Base-by-base conservation (phyloP, 1,139 yeast genomes). In the Ogataea hybrid region DNA sequence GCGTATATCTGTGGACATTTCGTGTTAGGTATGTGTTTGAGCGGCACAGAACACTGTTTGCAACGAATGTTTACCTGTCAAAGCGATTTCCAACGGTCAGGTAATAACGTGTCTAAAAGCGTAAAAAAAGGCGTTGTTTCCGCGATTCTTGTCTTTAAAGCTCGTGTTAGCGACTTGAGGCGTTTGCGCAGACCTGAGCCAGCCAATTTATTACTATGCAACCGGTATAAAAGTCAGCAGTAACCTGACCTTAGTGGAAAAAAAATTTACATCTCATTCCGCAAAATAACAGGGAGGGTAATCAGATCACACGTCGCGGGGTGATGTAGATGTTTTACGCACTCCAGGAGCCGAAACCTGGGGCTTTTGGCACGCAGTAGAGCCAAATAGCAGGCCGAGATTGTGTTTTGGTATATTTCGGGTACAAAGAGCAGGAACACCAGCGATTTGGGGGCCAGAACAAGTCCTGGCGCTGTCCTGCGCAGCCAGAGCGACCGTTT, bases 1-100 rank as follows among this genome's bases (percentile, higher is more conserved):
- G 3, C 71, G 67, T n/a, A 61, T 44, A 35, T 48, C 57, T 7
- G 48, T 43, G 11, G 50, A 41, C 52, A 50, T 52, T 16, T 5
- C 30, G 39, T 22, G 15, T 17, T 21, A 14, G 14, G 15, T 15
- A 18, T 27, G 18, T 8, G 15, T 16, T 32, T n/a, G 22, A 16
- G 11, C 9, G 16, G 39, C 27, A 5, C 16, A 27, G n/a, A 7
- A 8, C 18, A 5, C 14, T n/a, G 17, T 25, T 12, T 20, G 21
- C 16, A 15, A 11, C 16, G 31, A 8, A 25, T 37, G 40, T 37
- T 37, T 37, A 37, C 30, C 30, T 28, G 32, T 28, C 32, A 21
- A 14, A 27, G 32, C 28, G 27, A 28, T 17, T 28, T 3, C n/a
- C 18, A 28, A 12, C 17, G 17, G 31, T 16, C 16, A 5, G 18